Conservation (phyloP, 2,329 filamentous ascomycete genomes). For the Alternaria sp. region DNA sequence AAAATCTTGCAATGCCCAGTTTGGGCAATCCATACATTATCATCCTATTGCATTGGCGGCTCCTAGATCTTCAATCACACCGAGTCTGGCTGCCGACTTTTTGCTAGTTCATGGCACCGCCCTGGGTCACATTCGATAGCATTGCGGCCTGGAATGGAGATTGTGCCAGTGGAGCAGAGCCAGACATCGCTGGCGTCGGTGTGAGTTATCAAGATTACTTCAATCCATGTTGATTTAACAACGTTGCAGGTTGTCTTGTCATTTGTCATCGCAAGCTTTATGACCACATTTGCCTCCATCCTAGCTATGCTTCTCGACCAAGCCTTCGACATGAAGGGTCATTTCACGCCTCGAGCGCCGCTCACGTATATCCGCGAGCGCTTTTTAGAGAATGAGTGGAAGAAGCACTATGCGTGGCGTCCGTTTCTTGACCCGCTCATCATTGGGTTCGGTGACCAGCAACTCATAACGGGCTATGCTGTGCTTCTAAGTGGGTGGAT, state of each 20-base stretch:
- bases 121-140: constrained; percentile 43
- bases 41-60: not conserved
- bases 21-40: not conserved
- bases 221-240: not conserved
- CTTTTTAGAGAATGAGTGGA: constrained; percentile 40
- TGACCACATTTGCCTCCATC: constrained; percentile 44
- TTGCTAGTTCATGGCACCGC: constrained; percentile 34
- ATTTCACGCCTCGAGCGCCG: constrained; percentile 32
- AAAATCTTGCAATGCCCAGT: not conserved
- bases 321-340: constrained; percentile 38
- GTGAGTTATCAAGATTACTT: constrained; percentile 16
- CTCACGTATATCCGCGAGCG: constrained; percentile 36
- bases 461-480: constrained; percentile 45
- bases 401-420: constrained; percentile 42
- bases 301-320: constrained; percentile 47
- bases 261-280: constrained; percentile 41
- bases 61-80: not conserved
- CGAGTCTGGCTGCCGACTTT: not conserved
- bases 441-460: constrained; percentile 45
- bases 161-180: constrained; percentile 38
- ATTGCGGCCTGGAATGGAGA: constrained; percentile 30
- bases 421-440: constrained; percentile 45
- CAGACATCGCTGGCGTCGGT: constrained; percentile 44
- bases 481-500: constrained; percentile 46
- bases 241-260: constrained; percentile 41